Conservation (phyloP, 495 filamentous ascomycete genomes). For the Bacidia rubella region DNA sequence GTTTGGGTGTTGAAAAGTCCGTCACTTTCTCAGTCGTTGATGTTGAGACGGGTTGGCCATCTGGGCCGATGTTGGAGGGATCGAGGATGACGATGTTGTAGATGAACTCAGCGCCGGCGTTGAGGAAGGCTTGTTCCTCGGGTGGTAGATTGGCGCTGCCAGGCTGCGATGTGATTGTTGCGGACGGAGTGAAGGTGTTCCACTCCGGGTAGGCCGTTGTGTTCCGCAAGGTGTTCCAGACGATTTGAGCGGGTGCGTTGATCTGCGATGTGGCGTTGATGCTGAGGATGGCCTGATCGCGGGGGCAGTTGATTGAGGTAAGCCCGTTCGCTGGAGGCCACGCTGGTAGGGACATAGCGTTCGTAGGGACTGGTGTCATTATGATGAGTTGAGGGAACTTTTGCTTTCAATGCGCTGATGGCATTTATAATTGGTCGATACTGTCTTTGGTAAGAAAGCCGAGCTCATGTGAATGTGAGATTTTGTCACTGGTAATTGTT, state of each 20-base stretch:
- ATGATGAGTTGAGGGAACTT: too few species aligned
- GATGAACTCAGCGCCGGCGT: slow-evolving; percentile 26
- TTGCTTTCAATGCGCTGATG: too few species aligned
- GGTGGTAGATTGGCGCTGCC: neutral
- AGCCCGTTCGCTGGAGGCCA: slow-evolving; percentile 9
- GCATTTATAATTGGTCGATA: too few species aligned
- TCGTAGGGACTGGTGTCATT: too few species aligned
- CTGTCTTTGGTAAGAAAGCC: too few species aligned
- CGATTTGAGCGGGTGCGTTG: slow-evolving; percentile 21
- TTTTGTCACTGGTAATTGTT: too few species aligned
- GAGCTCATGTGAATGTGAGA: too few species aligned
- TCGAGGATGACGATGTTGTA: slow-evolving; percentile 35
- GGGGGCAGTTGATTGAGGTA: slow-evolving; percentile 25
- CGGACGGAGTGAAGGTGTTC: slow-evolving; percentile 31
- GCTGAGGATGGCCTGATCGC: slow-evolving; percentile 21
- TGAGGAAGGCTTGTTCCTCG: slow-evolving; percentile 14
- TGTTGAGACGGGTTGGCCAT: slow-evolving; percentile 18
- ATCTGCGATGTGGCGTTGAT: slow-evolving; percentile 27
- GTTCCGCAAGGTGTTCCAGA: slow-evolving; percentile 29
- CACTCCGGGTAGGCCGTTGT: slow-evolving; percentile 32
- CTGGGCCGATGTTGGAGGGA: slow-evolving; percentile 18
- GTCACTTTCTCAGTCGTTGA: slow-evolving; percentile 20
- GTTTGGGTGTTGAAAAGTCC: slow-evolving; percentile 22
- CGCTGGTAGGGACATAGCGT: neutral
- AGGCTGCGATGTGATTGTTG: slow-evolving; percentile 12